Percentiles rank a stretch among this genome's conserved stretches.
phyloP scores from a whole-genome alignment of 2,329 filamentous ascomycete species.

The Tolypocladium inflatum region DNA sequence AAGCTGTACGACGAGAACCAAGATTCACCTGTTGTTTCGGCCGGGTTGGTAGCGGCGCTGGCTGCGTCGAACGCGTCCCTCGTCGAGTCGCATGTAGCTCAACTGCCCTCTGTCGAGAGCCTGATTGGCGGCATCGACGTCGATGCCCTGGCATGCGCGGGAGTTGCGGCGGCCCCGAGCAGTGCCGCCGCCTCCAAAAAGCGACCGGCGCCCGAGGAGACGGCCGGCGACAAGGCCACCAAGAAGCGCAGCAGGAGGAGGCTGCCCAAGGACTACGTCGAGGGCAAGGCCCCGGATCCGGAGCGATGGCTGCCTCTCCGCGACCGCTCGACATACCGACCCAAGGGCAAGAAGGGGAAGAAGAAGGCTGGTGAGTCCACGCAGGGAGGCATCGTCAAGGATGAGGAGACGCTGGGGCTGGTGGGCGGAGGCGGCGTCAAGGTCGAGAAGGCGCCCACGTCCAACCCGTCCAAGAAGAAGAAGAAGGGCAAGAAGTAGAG shows the following conservation, averaged over 20 bases:
- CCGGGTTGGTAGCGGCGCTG: slow-evolving; percentile 79
- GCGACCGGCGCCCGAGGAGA: slow-evolving; percentile 27
- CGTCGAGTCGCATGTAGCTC: slow-evolving; percentile 42
- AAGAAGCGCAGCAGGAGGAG: slow-evolving; percentile 52
- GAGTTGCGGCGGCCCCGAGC: slow-evolving; percentile 38
- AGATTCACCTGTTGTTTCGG: slow-evolving; percentile 60
- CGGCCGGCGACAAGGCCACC: slow-evolving; percentile 28
- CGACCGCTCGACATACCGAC: slow-evolving; percentile 79
- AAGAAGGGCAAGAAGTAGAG: slow-evolving; percentile 43
- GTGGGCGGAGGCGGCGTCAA: slow-evolving; percentile 56
- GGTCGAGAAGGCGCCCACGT: slow-evolving; percentile 47
- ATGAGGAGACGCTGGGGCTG: slow-evolving; percentile 58
- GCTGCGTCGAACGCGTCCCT: slow-evolving; percentile 51
- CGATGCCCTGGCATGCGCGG: slow-evolving; percentile 52
- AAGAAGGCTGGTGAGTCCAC: slow-evolving; percentile 70
- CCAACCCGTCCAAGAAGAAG: slow-evolving; percentile 36
- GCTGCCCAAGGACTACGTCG: slow-evolving; percentile 65
- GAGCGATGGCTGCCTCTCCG: slow-evolving; percentile 90
- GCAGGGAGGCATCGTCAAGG: slow-evolving; percentile 74
- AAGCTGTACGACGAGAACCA: slow-evolving; percentile 56
- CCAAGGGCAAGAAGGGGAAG: slow-evolving; percentile 88
- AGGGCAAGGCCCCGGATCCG: slow-evolving; percentile 72
- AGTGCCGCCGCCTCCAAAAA: slow-evolving; percentile 36
- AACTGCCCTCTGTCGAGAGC: slow-evolving; percentile 51
- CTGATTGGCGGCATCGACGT: slow-evolving; percentile 54